Evolutionary conservation across 2,329 filamentous ascomycete genomes (phyloP).

Genomic region (Golovinomyces cichoracearum): DNA sequence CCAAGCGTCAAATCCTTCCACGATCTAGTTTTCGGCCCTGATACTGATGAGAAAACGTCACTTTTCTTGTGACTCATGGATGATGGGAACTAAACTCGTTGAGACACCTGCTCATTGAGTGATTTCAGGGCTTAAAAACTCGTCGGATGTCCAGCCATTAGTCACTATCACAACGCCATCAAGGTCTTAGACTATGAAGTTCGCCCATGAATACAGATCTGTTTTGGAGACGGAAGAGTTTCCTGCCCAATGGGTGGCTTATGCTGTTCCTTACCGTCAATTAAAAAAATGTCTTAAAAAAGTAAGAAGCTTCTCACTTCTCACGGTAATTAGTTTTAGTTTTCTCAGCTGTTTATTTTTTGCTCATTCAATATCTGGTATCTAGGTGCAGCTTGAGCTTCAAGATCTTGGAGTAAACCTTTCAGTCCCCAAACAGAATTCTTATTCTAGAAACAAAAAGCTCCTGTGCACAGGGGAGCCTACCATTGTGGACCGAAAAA

Average conservation of each 20-base stretch:
- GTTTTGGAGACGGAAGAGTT: conserved; percentile 46
- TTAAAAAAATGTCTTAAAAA: conserved; percentile 76
- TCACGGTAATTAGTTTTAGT: too few species aligned
- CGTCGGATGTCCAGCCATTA: neutral
- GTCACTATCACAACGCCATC: neutral
- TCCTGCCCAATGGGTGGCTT: conserved; percentile 43
- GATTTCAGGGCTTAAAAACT: neutral
- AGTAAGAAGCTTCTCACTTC: conserved; percentile 20
- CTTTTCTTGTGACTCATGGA: neutral
- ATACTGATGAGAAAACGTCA: too few species aligned
- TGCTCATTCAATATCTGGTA: neutral
- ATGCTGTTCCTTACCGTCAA: conserved; percentile 58
- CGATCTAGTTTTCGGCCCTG: too few species aligned
- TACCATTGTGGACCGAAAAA: neutral
- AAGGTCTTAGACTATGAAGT: conserved; percentile 39
- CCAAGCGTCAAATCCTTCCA: too few species aligned
- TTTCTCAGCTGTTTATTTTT: neutral
- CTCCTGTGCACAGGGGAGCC: neutral
- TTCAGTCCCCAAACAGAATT: conserved; percentile 19
- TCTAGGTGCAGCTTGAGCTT: conserved; percentile 30
- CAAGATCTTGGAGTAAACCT: conserved; percentile 43
- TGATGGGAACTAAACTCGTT: neutral
- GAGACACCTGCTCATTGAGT: neutral
- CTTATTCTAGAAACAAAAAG: neutral
- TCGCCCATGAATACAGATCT: conserved; percentile 52